A percentile compares a stretch with the other conserved stretches of the same genome.
These are phyloP conservation scores for Vitis hybrid DNA, from an alignment of 177 flowering plant species.

Conservation along the genomic window DNA sequence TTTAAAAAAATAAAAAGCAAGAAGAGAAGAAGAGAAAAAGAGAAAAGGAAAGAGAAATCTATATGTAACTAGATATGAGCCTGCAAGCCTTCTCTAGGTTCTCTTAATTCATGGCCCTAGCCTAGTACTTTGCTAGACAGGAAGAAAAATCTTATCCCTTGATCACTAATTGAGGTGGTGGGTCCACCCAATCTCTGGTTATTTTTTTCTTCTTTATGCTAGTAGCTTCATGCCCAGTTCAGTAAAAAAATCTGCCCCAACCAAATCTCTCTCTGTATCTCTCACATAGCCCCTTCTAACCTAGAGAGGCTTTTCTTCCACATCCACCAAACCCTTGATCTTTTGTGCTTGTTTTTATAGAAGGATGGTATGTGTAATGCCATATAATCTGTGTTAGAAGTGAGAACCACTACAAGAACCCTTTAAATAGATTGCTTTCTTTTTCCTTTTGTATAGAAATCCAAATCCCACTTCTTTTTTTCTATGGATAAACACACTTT, in stretches of 20 bases:
- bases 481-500: background rate
- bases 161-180: background rate
- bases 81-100: constrained; percentile 21
- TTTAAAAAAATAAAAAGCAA: constrained; percentile 3
- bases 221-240: constrained; percentile 8
- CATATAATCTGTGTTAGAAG: constrained; percentile 4
- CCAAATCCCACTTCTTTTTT: constrained; percentile 2
- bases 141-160: constrained; percentile 9
- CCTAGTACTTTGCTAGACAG: constrained; percentile 1
- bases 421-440: constrained; percentile 2
- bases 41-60: background rate
- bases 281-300: background rate
- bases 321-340: constrained; percentile 15
- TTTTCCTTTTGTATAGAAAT: constrained; percentile 1
- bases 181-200: background rate
- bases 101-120: constrained; percentile 13
- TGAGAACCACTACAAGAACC: background rate
- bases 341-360: constrained; percentile 7
- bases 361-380: constrained; percentile 3
- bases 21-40: constrained; percentile 3
- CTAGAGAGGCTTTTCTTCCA: constrained; percentile 10
- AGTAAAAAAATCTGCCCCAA: background rate
- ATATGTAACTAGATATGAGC: background rate
- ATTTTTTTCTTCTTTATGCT: background rate
- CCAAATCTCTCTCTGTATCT: constrained; percentile 1